Percentiles rank a stretch among this genome's conserved stretches.
Evolutionary conservation across 1,284 basidiomycete genomes (phyloP).

Genomic region (Vanrija pseudolonga): DNA sequence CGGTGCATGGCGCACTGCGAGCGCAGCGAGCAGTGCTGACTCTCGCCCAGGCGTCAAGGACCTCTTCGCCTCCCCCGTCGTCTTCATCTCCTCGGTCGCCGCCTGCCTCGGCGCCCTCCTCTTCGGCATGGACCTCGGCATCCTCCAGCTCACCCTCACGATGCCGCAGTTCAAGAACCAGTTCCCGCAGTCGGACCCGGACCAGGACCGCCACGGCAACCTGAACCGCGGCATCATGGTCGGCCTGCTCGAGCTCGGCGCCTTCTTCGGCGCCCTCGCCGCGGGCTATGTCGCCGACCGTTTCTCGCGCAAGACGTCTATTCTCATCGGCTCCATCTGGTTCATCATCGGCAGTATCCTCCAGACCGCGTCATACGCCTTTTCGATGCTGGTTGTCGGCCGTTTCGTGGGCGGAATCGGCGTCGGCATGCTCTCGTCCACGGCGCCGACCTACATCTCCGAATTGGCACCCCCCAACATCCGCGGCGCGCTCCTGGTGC

Average conservation of each 20-base stretch:
- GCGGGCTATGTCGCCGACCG: slow-evolving; percentile 32
- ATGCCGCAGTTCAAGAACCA: slow-evolving; percentile 31
- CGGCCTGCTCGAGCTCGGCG: slow-evolving; percentile 37
- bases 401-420: slow-evolving; percentile 26
- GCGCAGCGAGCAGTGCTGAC: background rate
- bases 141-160: slow-evolving; percentile 32
- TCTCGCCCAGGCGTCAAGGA: slow-evolving; percentile 14
- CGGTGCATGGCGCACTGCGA: too few relatives aligned
- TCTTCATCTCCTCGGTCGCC: slow-evolving; percentile 11
- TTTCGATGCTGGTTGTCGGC: slow-evolving; percentile 28
- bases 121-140: slow-evolving; percentile 33
- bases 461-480: slow-evolving; percentile 50
- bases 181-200: slow-evolving; percentile 33
- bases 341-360: slow-evolving; percentile 26
- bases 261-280: slow-evolving; percentile 31
- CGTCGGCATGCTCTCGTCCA: slow-evolving; percentile 40
- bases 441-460: slow-evolving; percentile 46
- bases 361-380: slow-evolving; percentile 28
- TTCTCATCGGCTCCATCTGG: slow-evolving; percentile 24
- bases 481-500: slow-evolving; percentile 68
- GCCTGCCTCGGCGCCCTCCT: slow-evolving; percentile 25
- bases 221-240: slow-evolving; percentile 34
- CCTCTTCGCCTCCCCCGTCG: slow-evolving; percentile 16
- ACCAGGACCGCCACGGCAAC: slow-evolving; percentile 8
- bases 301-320: slow-evolving; percentile 25